Evolutionary conservation across 2,329 filamentous ascomycete species (phyloP), one percentile per base, ranked within the genome.

Genomic region (Paraphoma chrysanthemicola): DNA sequence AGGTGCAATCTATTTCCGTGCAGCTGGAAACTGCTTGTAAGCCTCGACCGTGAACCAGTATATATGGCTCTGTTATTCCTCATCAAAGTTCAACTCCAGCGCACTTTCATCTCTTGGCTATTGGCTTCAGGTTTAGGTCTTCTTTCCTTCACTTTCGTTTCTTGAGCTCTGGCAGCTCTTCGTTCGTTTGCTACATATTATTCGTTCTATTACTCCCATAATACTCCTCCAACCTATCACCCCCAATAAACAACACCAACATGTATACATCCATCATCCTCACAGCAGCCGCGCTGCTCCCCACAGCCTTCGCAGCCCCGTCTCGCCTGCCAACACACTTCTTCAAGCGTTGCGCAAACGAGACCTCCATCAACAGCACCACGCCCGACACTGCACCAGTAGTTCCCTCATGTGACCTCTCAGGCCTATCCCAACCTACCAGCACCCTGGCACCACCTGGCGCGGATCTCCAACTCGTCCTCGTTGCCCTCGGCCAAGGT

Each of bases 401-500:
- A 17, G 16, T 48, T n/a, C 45, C 54, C 17, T 38, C 59, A 12
- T 76, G 74, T 60, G 61, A 73, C 49, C 63, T 74, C 30, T 51
- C 57, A 14, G 51, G 33, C 18, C 16, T 69, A 18, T 30, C 56
- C 11, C 73, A 73, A 50, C 74, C 74, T 7, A 16, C 63, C 31
- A 74, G 59, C 49, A 62, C 60, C 11, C 63, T 76, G 14, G 59
- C 59, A 16, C 61, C 68, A 7, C 71, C 71, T 6, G 51, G 65
- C 7, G 48, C 66, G 4, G 64, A 67, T 58, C 59, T 71, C 28
- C 54, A 58, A 8, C 78, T 84, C 47, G 74, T 80, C 54, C 77
- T 80, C 58, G 67, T 84, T 48, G 78, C 78, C 6, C 59, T 82
- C 17, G 82, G 82, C 51, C 71, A 76, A 23, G 82, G 82, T 39